phyloP scores from a whole-genome alignment of 2,329 filamentous ascomycete species.

The Volutella citrinella region DNA sequence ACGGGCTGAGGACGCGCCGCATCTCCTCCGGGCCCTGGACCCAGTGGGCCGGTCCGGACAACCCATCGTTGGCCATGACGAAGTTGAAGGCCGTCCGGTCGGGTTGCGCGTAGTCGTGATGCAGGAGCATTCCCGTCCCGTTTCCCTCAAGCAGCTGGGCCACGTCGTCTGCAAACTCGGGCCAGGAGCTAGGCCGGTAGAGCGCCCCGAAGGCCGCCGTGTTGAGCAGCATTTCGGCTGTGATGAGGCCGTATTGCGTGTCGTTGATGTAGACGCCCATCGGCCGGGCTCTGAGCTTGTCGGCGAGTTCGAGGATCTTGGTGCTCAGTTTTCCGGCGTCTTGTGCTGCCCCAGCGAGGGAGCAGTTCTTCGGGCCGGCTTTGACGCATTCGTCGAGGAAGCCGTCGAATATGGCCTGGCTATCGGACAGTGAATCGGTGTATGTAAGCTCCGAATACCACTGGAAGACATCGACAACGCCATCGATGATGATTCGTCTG shows the following conservation, averaged over 20 bases:
- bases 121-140: slow-evolving; percentile 34
- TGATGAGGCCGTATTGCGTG: slow-evolving; percentile 36
- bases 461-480: slow-evolving; percentile 30
- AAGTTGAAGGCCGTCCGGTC: slow-evolving; percentile 16
- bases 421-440: slow-evolving; percentile 26
- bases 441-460: slow-evolving; percentile 29
- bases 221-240: slow-evolving; percentile 33
- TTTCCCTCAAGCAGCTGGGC: slow-evolving; percentile 37
- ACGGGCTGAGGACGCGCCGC: slow-evolving; percentile 32
- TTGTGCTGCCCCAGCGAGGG: slow-evolving; percentile 34
- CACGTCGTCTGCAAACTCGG: slow-evolving; percentile 32
- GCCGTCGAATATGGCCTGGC: slow-evolving; percentile 27
- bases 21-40: slow-evolving; percentile 29
- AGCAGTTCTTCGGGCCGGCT: slow-evolving; percentile 45
- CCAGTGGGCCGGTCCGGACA: slow-evolving; percentile 25
- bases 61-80: slow-evolving; percentile 26
- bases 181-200: slow-evolving; percentile 37
- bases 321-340: slow-evolving; percentile 34
- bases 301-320: slow-evolving; percentile 31
- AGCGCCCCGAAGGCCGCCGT: slow-evolving; percentile 37
- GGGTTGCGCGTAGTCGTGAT: slow-evolving; percentile 26
- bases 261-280: slow-evolving; percentile 41
- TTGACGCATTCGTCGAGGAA: slow-evolving; percentile 35
- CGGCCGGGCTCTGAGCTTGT: slow-evolving; percentile 35
- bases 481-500: slow-evolving; percentile 34